Percentiles rank a stretch among this genome's conserved stretches.
phyloP scores from a whole-genome alignment of 75 land plant genomes.

The Picea sitchensis region DNA sequence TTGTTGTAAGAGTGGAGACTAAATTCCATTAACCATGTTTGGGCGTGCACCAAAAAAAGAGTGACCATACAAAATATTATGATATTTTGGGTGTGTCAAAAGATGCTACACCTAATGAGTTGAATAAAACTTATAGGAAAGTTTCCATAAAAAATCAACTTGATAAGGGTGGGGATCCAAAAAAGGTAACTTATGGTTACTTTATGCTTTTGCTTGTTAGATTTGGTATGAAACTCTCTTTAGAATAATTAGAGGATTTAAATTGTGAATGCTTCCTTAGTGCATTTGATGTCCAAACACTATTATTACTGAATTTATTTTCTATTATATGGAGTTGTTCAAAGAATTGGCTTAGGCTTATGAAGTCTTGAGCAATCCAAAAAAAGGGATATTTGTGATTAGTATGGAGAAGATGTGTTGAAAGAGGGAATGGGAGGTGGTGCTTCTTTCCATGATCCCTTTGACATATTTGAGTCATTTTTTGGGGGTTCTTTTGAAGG shows the following conservation, averaged over 20 bases:
- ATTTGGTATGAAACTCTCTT: not conserved
- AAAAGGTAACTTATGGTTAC: slow-evolving; percentile 47
- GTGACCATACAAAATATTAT: slow-evolving; percentile 69
- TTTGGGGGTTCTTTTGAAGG: slow-evolving; percentile 53
- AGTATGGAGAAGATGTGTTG: slow-evolving; percentile 78
- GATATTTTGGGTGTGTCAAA: slow-evolving; percentile 80
- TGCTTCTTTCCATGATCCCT: slow-evolving; percentile 49
- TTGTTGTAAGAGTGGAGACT: no score
- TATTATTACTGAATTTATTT: not conserved
- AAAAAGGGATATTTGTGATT: slow-evolving; percentile 69
- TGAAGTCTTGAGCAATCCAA: slow-evolving; percentile 71
- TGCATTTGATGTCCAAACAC: not conserved
- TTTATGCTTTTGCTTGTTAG: not conserved
- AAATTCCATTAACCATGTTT: slow-evolving; percentile 49
- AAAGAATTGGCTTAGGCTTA: slow-evolving; percentile 73
- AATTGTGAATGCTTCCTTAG: not conserved
- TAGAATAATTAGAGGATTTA: not conserved
- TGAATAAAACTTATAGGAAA: slow-evolving; percentile 78
- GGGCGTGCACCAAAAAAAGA: slow-evolving; percentile 68
- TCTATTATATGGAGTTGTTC: slow-evolving; percentile 28
- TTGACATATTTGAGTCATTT: slow-evolving; percentile 69
- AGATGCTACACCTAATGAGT: slow-evolving; percentile 60
- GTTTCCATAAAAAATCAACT: slow-evolving; percentile 89
- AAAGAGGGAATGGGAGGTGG: slow-evolving; percentile 82
- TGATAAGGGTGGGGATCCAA: slow-evolving; percentile 94